Percentiles rank a stretch among this genome's conserved stretches.
These are phyloP conservation scores for Scleroderma citrinum DNA, from an alignment of 768 basidiomycete species.

Conservation along the genomic window DNA sequence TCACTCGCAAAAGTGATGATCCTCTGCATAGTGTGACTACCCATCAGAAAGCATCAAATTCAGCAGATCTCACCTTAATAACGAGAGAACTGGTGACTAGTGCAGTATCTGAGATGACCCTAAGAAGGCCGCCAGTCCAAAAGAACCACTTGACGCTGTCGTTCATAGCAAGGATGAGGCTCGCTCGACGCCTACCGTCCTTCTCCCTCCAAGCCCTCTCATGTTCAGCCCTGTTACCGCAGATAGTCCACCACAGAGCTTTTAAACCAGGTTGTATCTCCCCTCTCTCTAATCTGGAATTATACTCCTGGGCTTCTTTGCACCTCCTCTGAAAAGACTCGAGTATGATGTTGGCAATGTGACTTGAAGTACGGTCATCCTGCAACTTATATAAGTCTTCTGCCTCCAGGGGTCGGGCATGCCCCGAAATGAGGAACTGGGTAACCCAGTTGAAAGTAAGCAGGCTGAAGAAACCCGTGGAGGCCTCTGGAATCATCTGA, in stretches of 20 bases:
- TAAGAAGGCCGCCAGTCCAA: slow-evolving; percentile 61
- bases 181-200: slow-evolving; percentile 57
- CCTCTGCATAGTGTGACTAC: slow-evolving; percentile 33
- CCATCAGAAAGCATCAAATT: not conserved
- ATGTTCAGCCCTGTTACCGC: slow-evolving; percentile 40
- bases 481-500: slow-evolving; percentile 54
- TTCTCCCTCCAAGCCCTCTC: slow-evolving; percentile 61
- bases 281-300: slow-evolving; percentile 59
- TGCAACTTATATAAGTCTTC: no score
- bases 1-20: slow-evolving; percentile 65
- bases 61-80: slow-evolving; percentile 52
- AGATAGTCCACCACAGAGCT: slow-evolving; percentile 54
- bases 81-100: slow-evolving; percentile 72
- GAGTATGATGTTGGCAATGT: slow-evolving; percentile 58
- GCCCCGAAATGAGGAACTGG: slow-evolving; percentile 70
- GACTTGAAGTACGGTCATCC: slow-evolving; percentile 48
- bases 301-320: slow-evolving; percentile 60
- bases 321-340: slow-evolving; percentile 56
- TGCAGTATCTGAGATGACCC: slow-evolving; percentile 59
- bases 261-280: slow-evolving; percentile 52
- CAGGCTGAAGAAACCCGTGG: slow-evolving; percentile 51
- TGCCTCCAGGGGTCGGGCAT: slow-evolving; percentile 72
- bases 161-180: slow-evolving; percentile 64
- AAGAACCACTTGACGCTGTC: slow-evolving; percentile 75
- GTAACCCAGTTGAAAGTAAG: no score